Base-by-base conservation (phyloP, 202 grass and related monocot species). In the Zizania palustris region DNA sequence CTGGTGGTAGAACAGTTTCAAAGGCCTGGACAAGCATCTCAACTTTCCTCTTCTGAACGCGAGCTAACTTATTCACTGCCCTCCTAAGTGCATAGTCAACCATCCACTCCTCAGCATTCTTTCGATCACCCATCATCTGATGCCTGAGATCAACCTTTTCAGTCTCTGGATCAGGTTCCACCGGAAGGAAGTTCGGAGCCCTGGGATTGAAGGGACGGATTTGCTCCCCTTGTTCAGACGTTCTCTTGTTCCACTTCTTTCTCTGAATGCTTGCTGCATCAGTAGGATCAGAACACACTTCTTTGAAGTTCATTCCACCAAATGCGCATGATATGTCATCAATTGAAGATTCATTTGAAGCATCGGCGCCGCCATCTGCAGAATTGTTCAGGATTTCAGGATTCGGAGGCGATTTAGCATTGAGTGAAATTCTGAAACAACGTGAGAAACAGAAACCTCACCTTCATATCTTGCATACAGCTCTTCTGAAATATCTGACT, bases 141-240 rank as follows among this genome's bases (percentile, higher is more conserved):
- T 90, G 91, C 80, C 87, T 98, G 80, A 98, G 87, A 56, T 92
- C 83, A 60, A 95, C 85, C 74, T 86, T 90, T 18, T 98, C 91
- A 73, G 65, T 73, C 69, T 84, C 80, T 1, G 77, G 80, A 59
- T 90, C 85, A 15, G 89, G 75, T 50, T 81, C 63, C 11, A 78
- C 9, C 5, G 77, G 83, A 77, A 98, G 88, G 60, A 95, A 89
- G 13, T 83, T 86, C 1, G 87, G 89, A 6, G 83, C 84, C 71
- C 61, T 85, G 53, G 85, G 95, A 35, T 92, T 92, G 77, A 92
- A 92, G 53, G 67, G 64, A 44, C 74, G 88, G 44, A 79, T 59
- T 60, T 78, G 57, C 49, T 92, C 59, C 4, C 16, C 70, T 54
- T 88, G 67, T 5, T 73, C 46, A 9, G 66, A 45, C 22, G 38